Percentiles rank a stretch among this genome's conserved stretches.
phyloP scores from a whole-genome alignment of 176 grass and related monocot genomes.

The Miscanthus lutarioriparius region DNA sequence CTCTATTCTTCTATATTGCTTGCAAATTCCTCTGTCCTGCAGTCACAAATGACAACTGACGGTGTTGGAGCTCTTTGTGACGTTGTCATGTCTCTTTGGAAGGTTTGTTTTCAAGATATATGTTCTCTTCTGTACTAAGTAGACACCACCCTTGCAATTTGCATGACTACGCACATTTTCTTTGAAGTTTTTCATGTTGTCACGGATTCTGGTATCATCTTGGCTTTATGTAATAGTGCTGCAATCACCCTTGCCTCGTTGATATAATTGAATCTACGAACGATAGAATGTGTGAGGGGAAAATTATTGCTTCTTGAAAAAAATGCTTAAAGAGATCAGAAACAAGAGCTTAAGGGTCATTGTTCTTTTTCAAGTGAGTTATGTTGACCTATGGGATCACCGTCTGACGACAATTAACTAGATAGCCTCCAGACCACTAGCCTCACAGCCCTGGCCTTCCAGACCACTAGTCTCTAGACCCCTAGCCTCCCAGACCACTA shows the following conservation, averaged over 20 bases:
- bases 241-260: conserved; percentile 84
- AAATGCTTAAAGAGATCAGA: conserved; percentile 67
- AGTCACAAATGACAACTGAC: conserved; percentile 55
- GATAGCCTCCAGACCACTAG: no score
- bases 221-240: conserved; percentile 66
- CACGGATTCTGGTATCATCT: conserved; percentile 24
- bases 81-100: conserved; percentile 55
- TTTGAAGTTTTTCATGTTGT: conserved; percentile 15
- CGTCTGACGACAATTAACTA: no score
- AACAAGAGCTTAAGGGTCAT: conserved; percentile 55
- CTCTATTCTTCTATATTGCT: conserved; percentile 64
- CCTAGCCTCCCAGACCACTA: no score
- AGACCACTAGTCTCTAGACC: no score
- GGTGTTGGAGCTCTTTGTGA: conserved; percentile 53
- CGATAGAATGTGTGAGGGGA: conserved; percentile 56
- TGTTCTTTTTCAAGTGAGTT: conserved; percentile 82
- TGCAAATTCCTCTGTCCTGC: conserved; percentile 55
- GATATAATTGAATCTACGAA: conserved; percentile 44
- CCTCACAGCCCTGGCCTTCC: no score
- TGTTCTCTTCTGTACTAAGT: conserved; percentile 10
- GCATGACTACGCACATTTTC: not conserved
- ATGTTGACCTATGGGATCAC: no score
- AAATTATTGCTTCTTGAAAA: conserved; percentile 83
- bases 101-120: conserved; percentile 52
- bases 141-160: conserved; percentile 19